Base-by-base conservation (phyloP, 768 basidiomycete species). In the Bullera alba region DNA sequence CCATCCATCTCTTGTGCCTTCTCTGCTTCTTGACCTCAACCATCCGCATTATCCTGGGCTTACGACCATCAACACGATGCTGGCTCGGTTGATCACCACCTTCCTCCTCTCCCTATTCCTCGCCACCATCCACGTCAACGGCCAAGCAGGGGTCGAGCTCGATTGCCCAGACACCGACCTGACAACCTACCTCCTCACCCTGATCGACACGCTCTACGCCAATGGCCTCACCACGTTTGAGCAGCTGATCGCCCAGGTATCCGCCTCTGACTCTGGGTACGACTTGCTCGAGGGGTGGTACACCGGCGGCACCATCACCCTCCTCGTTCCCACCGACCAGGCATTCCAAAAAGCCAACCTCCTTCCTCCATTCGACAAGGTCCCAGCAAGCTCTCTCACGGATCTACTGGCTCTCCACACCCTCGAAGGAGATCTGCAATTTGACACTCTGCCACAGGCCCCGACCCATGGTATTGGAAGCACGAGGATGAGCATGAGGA, bases 181-280 rank as follows among this genome's bases (percentile, higher is more conserved):
- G 1, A 50, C 58, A 19, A 39, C 51, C n/a, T 68, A 63, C 45
- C 60, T 68, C 34, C 32, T 59, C 16, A 28, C 46, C 4, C 53
- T 68, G 0, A 56, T 68, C 17, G 66, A 68, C 43, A 30, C 30
- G 14, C 53, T 63, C 27, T 68, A 57, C 44, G 46, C 42, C 32
- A 63, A 61, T 47, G 66, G 66, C 7, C 51, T 65, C 4, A 63
- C 63, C 17, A 56, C 41, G 10, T 68, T 57, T 53, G 66, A 68
- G 45, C 41, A 57, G 29, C 55, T 65, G 35, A 42, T 68, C 12
- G 58, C 52, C 21, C 23, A 43, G 10, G 43, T 56, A 7, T 47
- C 61, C 28, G 43, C 54, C 25, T 46, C 54, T 0, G 63, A 68
- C 39, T 4, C 15, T 6, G 66, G 63, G 4, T 68, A 68, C 46